A percentile compares a stretch with the other conserved stretches of the same genome.
phyloP scores from a whole-genome alignment of 495 filamentous ascomycete genomes.

The Penicillium maclennaniae region DNA sequence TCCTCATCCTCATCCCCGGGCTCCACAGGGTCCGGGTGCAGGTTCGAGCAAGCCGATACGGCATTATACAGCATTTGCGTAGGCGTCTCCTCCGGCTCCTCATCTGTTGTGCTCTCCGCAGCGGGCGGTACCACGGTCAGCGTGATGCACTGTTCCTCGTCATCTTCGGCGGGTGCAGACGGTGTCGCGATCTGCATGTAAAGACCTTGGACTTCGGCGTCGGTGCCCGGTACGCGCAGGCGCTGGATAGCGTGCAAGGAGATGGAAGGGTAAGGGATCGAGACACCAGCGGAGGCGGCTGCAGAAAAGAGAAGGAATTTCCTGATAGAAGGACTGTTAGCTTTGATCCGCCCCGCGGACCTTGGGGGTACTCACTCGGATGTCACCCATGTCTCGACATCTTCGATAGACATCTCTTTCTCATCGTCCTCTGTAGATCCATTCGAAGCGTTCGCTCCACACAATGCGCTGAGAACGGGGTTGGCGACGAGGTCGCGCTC shows the following conservation, averaged over 20 bases:
- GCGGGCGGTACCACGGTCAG: conserved; percentile 65
- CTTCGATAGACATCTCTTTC: conserved; percentile 40
- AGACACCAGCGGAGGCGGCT: conserved; percentile 55
- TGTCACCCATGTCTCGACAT: conserved; percentile 71
- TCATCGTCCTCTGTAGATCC: conserved; percentile 29
- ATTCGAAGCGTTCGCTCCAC: conserved; percentile 17
- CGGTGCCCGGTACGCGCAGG: conserved; percentile 37
- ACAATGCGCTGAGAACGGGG: conserved; percentile 30
- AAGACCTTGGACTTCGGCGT: conserved; percentile 55
- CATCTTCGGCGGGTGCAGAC: conserved; percentile 43
- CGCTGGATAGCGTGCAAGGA: conserved; percentile 84
- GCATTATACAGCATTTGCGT: conserved; percentile 66
- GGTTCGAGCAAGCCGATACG: conserved; percentile 78
- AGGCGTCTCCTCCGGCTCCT: conserved; percentile 32
- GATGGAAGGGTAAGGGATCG: conserved; percentile 84
- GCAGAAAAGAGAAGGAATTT: conserved; percentile 70
- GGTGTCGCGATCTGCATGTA: conserved; percentile 76
- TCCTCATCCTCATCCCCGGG: conserved; percentile 43
- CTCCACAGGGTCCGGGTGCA: conserved; percentile 77
- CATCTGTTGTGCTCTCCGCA: conserved; percentile 26
- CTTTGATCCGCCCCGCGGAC: neutral
- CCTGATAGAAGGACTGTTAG: conserved; percentile 38
- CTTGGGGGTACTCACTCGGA: conserved; percentile 57
- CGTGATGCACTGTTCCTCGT: conserved; percentile 68
- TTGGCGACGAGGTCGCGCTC: conserved; percentile 37